Percentiles rank a stretch among this genome's conserved stretches.
Conservation (phyloP, 306 rosid species). For the Carpinus fangiana region DNA sequence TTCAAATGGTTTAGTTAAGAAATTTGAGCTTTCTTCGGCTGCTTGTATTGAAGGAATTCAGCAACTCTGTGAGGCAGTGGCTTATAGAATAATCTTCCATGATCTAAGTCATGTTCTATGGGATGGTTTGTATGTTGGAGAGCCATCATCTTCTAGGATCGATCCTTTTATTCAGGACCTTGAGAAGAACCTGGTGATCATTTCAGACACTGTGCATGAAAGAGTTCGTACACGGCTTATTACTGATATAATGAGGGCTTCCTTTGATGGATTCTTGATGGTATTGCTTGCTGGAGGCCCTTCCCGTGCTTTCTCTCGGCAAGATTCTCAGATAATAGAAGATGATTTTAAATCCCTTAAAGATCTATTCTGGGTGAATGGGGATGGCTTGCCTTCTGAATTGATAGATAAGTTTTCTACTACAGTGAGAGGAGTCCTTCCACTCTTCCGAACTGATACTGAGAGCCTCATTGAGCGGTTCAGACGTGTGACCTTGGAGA, state of each 20-base stretch:
- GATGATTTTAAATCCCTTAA: slow-evolving; percentile 81
- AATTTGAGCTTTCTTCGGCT: slow-evolving; percentile 78
- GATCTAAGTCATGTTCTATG: slow-evolving; percentile 76
- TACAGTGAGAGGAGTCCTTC: slow-evolving; percentile 67
- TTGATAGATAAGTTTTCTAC: slow-evolving; percentile 76
- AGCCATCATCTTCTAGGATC: slow-evolving; percentile 76
- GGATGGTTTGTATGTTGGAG: slow-evolving; percentile 86
- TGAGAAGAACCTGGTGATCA: slow-evolving; percentile 60
- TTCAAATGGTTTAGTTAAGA: slow-evolving; percentile 74
- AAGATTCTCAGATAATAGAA: slow-evolving; percentile 82
- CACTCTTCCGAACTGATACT: slow-evolving; percentile 81
- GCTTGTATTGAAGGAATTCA: slow-evolving; percentile 94
- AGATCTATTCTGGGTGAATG: slow-evolving; percentile 90
- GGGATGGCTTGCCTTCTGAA: slow-evolving; percentile 92
- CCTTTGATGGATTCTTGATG: slow-evolving; percentile 91
- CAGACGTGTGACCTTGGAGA: slow-evolving; percentile 68
- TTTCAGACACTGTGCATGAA: slow-evolving; percentile 75
- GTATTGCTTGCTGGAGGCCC: slow-evolving; percentile 99
- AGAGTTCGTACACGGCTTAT: slow-evolving; percentile 78
- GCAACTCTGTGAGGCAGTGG: slow-evolving; percentile 86
- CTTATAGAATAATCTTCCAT: slow-evolving; percentile 77
- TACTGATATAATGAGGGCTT: slow-evolving; percentile 92
- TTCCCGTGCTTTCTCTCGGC: slow-evolving; percentile 71
- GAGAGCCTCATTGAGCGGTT: slow-evolving; percentile 76
- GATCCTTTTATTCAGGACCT: slow-evolving; percentile 81